Percentiles rank a stretch among this genome's conserved stretches.
Evolutionary conservation across 2,329 filamentous ascomycete genomes (phyloP).

Genomic region (Furcasterigmium furcatum): DNA sequence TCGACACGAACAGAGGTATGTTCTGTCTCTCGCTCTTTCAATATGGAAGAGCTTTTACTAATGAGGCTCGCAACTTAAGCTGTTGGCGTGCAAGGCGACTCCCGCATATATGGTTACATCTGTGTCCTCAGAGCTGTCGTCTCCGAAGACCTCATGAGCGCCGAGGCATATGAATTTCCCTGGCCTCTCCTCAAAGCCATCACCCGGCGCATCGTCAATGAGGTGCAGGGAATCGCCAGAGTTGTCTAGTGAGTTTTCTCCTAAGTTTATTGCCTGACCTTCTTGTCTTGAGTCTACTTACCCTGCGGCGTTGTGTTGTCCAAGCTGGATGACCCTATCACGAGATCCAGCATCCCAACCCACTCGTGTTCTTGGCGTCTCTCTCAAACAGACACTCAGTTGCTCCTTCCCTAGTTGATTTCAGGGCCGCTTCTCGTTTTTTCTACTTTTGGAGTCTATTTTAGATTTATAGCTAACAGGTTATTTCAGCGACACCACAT

Average conservation of each 20-base stretch:
- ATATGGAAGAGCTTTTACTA: not conserved
- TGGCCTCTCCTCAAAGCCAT: slow-evolving; percentile 62
- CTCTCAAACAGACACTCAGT: no score
- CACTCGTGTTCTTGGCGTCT: no score
- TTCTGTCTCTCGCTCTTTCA: not conserved
- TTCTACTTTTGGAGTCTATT: no score
- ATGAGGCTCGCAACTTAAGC: slow-evolving; percentile 15
- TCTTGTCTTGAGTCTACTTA: not conserved
- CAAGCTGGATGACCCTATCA: no score
- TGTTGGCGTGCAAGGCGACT: slow-evolving; percentile 29
- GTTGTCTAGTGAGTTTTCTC: slow-evolving; percentile 58
- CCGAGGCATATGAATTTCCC: slow-evolving; percentile 55
- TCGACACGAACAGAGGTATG: slow-evolving; percentile 35
- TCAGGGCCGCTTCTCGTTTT: no score
- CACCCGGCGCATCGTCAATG: slow-evolving; percentile 62
- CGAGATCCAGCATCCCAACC: no score
- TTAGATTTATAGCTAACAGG: not conserved
- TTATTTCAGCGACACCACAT: slow-evolving; percentile 6
- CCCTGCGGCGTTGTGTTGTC: no score
- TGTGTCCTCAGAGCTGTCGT: slow-evolving; percentile 39
- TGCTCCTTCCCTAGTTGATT: no score
- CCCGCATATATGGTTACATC: slow-evolving; percentile 27
- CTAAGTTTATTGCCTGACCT: slow-evolving; percentile 29
- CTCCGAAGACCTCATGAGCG: slow-evolving; percentile 44
- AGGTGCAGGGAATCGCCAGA: slow-evolving; percentile 65